phyloP scores from a whole-genome alignment of 2,329 filamentous ascomycete species.

The Ilyonectria sp. region DNA sequence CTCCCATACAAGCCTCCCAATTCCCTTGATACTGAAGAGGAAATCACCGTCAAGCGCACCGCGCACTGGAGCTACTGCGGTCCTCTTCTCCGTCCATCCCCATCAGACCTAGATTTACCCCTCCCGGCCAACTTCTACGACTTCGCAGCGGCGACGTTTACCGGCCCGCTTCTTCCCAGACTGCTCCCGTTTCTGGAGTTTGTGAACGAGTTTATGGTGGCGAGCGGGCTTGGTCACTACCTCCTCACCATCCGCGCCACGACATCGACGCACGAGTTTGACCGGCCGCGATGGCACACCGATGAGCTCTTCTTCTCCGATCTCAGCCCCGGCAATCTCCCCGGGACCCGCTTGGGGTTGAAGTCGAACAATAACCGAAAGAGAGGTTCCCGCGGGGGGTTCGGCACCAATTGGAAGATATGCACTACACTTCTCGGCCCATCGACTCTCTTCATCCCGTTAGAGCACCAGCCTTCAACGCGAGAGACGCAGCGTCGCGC shows the following conservation, averaged over 20 bases:
- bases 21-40: neutral
- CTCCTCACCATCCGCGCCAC: conserved; percentile 65
- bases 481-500: conserved; percentile 51
- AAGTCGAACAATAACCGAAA: conserved; percentile 10
- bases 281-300: conserved; percentile 64
- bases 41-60: conserved; percentile 44
- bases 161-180: conserved; percentile 51
- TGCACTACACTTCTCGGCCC: conserved; percentile 63
- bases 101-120: conserved; percentile 7
- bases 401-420: conserved; percentile 63
- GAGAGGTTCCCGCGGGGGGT: neutral
- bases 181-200: conserved; percentile 59
- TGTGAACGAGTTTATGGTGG: conserved; percentile 54
- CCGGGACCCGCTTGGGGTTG: conserved; percentile 27
- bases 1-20: conserved; percentile 20
- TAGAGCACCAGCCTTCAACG: conserved; percentile 49
- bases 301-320: conserved; percentile 63
- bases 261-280: conserved; percentile 58
- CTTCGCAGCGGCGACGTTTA: conserved; percentile 55
- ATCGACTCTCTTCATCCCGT: conserved; percentile 60
- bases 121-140: conserved; percentile 56
- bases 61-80: conserved; percentile 63
- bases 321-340: conserved; percentile 32
- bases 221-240: conserved; percentile 57
- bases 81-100: conserved; percentile 51